phyloP scores from a whole-genome alignment of 495 filamentous ascomycete genomes.

The Daldinia childiae region DNA sequence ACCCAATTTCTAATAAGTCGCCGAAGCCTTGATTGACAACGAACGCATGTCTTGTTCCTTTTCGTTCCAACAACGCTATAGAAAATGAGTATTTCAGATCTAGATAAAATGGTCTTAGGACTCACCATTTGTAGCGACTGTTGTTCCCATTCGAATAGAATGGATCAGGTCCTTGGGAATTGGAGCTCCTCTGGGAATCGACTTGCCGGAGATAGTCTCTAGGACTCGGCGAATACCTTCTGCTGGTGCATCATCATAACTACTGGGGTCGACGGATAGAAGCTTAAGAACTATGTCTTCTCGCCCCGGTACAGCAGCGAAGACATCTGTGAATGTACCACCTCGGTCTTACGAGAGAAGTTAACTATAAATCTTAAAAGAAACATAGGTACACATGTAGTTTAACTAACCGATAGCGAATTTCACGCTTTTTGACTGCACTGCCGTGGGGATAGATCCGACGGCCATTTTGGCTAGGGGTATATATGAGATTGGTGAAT shows the following conservation, averaged over 20 bases:
- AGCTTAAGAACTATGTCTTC: conserved; percentile 85
- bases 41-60: conserved; percentile 90
- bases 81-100: conserved; percentile 6
- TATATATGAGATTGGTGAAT: conserved; percentile 1
- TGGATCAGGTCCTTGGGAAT: conserved; percentile 65
- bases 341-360: conserved; percentile 59
- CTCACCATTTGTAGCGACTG: conserved; percentile 79
- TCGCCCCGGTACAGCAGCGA: conserved; percentile 66
- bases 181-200: conserved; percentile 78
- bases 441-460: conserved; percentile 13
- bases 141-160: conserved; percentile 88
- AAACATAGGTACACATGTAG: neutral
- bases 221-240: conserved; percentile 93
- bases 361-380: conserved; percentile 17
- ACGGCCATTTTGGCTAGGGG: conserved; percentile 31
- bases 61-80: conserved; percentile 79
- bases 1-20: conserved; percentile 88
- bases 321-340: conserved; percentile 77
- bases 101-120: neutral
- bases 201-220: conserved; percentile 52
- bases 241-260: conserved; percentile 87
- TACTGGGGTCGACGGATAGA: conserved; percentile 84
- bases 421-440: conserved; percentile 34
- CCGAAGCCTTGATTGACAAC: conserved; percentile 93
- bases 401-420: conserved; percentile 36